phyloP scores from a whole-genome alignment of 140 eudicot species.

The Eryngium alpinum region DNA sequence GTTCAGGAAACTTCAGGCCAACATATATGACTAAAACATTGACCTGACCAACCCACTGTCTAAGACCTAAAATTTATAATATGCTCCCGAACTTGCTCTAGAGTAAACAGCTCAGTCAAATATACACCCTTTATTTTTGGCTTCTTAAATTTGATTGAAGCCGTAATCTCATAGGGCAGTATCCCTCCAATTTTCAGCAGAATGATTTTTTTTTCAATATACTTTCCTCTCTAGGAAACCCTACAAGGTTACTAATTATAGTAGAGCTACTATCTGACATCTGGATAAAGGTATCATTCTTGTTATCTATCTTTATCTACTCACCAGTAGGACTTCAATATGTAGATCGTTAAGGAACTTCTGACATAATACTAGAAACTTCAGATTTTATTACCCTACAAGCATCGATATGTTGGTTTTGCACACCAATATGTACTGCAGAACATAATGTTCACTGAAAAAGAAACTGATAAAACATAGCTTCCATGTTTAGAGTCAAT shows the following conservation, averaged over 20 bases:
- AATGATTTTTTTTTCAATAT: constrained; percentile 53
- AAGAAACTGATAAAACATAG: constrained; percentile 29
- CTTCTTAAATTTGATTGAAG: constrained; percentile 72
- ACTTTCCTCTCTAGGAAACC: constrained; percentile 35
- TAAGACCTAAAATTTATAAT: too few relatives aligned
- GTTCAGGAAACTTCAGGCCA: too few relatives aligned
- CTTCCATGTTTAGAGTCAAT: constrained; percentile 31
- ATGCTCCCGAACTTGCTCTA: too few relatives aligned
- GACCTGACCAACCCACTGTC: too few relatives aligned
- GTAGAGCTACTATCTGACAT: too few relatives aligned
- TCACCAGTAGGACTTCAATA: constrained; percentile 30
- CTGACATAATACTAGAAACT: too few relatives aligned
- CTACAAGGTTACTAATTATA: constrained; percentile 24
- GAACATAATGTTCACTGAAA: constrained; percentile 29
- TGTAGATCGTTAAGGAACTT: constrained; percentile 26
- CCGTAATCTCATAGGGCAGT: constrained; percentile 34
- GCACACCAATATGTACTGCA: constrained; percentile 30
- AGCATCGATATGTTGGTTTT: constrained; percentile 27
- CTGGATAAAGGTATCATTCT: too few relatives aligned
- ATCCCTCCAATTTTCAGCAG: constrained; percentile 39
- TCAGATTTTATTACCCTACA: too few relatives aligned
- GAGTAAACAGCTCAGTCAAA: too few relatives aligned
- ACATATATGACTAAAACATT: too few relatives aligned
- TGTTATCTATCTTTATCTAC: too few relatives aligned
- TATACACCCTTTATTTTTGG: too few relatives aligned